Evolutionary conservation across 148 eudicot genomes (phyloP).

Genomic region (Vaccinium corymbosum): DNA sequence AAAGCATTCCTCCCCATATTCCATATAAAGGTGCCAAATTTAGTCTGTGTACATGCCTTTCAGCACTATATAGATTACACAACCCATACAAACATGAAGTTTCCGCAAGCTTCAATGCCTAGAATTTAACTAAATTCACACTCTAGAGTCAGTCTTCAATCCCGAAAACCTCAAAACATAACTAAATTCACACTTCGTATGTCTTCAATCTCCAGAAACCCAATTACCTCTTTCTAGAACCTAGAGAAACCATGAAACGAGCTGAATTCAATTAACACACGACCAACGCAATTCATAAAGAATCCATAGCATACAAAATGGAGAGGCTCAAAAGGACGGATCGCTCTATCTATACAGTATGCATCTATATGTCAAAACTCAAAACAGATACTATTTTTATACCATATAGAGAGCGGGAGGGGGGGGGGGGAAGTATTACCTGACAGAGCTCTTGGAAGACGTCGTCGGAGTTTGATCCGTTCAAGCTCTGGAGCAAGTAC

Average conservation of each 20-base stretch:
- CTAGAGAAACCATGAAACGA: background rate
- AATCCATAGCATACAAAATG: background rate
- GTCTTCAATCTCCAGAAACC: background rate
- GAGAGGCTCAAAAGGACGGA: background rate
- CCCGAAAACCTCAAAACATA: background rate
- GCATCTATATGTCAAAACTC: background rate
- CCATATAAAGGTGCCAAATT: background rate
- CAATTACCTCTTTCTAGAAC: background rate
- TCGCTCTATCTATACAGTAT: background rate
- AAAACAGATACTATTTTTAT: background rate
- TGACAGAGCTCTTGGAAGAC: slow-evolving; percentile 56
- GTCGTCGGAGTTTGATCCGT: slow-evolving; percentile 65
- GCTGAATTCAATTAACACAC: background rate
- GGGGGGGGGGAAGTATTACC: slow-evolving; percentile 20
- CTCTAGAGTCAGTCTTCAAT: background rate
- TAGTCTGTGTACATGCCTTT: background rate
- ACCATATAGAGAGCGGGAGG: too few species aligned
- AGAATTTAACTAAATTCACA: background rate
- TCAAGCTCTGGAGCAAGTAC: slow-evolving; percentile 48
- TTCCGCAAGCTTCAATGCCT: background rate
- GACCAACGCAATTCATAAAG: background rate
- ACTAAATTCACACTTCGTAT: background rate
- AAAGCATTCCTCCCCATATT: background rate
- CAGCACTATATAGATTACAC: background rate
- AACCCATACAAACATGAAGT: background rate